Conservation (phyloP, 2,329 filamentous ascomycete species). For the Penicillium sumatraense region DNA sequence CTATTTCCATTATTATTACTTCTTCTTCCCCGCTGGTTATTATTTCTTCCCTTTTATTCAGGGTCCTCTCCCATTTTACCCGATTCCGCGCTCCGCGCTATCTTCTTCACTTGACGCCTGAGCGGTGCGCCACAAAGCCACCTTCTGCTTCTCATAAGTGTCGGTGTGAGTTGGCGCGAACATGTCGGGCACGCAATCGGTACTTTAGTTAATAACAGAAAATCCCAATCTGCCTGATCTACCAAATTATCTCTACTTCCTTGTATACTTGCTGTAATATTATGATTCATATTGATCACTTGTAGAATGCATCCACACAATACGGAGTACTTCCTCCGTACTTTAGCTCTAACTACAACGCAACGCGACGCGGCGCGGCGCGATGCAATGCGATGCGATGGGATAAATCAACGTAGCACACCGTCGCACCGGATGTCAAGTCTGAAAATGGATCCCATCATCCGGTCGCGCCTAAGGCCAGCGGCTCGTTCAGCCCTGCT, state of each 20-base stretch:
- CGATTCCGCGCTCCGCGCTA: slow-evolving; percentile 15
- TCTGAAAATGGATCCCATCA: slow-evolving; percentile 4
- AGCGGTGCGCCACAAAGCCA: slow-evolving; percentile 10
- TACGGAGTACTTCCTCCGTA: too few species aligned
- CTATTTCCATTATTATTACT: slow-evolving; percentile 8
- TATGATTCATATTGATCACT: background rate
- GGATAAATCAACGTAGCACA: background rate
- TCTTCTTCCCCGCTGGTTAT: background rate
- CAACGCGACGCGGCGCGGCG: too few species aligned
- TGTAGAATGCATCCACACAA: too few species aligned
- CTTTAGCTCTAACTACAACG: too few species aligned
- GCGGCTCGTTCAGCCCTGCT: slow-evolving; percentile 10
- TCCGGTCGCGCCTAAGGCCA: slow-evolving; percentile 5
- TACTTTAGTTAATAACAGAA: background rate
- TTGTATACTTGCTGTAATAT: background rate
- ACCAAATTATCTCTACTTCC: background rate
- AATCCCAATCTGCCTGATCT: background rate
- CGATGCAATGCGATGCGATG: background rate
- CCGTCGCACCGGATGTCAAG: background rate
- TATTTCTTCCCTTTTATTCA: slow-evolving; percentile 4
- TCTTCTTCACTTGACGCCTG: slow-evolving; percentile 5
- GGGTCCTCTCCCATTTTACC: background rate
- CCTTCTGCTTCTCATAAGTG: background rate
- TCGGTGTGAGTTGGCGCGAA: slow-evolving; percentile 12
- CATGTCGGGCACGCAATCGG: slow-evolving; percentile 1